These are phyloP conservation scores for Hypoxylon crocopeplum DNA, from an alignment of 495 filamentous ascomycete species.

Conservation along the genomic window DNA sequence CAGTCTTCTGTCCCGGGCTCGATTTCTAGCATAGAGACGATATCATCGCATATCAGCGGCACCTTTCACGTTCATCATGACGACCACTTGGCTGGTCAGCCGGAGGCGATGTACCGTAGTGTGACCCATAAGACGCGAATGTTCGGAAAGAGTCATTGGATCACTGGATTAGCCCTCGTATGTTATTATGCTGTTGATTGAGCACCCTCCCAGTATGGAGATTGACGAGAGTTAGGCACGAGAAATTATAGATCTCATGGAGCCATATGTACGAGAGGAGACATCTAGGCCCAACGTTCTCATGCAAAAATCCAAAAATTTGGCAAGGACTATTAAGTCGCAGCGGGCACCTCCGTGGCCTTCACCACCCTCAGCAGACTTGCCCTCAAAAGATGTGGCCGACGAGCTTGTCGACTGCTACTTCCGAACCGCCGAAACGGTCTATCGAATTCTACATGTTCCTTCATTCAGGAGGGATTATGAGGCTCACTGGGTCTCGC, in stretches of 20 bases:
- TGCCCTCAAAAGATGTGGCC: slow-evolving; percentile 57
- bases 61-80: slow-evolving; percentile 32
- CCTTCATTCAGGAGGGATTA: slow-evolving; percentile 61
- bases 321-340: slow-evolving; percentile 56
- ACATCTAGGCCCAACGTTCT: slow-evolving; percentile 36
- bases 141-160: slow-evolving; percentile 66
- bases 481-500: slow-evolving; percentile 47
- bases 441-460: slow-evolving; percentile 61
- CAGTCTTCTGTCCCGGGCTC: slow-evolving; percentile 22
- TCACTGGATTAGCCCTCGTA: slow-evolving; percentile 52
- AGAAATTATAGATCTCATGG: slow-evolving; percentile 48
- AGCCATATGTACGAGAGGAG: slow-evolving; percentile 45
- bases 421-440: slow-evolving; percentile 55
- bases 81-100: slow-evolving; percentile 23
- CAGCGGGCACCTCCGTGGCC: slow-evolving; percentile 52
- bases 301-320: slow-evolving; percentile 52
- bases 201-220: background rate
- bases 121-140: slow-evolving; percentile 61
- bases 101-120: slow-evolving; percentile 42
- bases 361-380: slow-evolving; percentile 32
- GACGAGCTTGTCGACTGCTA: slow-evolving; percentile 59
- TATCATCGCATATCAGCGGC: slow-evolving; percentile 27
- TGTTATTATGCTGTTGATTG: slow-evolving; percentile 16
- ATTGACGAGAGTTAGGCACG: slow-evolving; percentile 44
- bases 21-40: slow-evolving; percentile 33